Evolutionary conservation across 2,329 filamentous ascomycete genomes (phyloP).

Genomic region (Cordyceps farinosa): DNA sequence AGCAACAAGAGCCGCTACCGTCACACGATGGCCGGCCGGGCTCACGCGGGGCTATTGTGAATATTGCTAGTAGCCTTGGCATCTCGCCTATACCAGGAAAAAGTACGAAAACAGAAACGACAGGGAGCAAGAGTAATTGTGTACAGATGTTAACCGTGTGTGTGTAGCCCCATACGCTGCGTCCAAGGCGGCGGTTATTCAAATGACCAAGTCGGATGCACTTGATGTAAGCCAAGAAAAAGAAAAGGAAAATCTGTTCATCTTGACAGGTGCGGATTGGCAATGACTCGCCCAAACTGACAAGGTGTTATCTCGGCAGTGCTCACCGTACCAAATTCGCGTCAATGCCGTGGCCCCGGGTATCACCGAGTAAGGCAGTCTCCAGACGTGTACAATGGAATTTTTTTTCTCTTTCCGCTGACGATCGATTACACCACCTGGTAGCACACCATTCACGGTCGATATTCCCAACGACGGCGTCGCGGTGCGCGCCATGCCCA

Average conservation of each 20-base stretch:
- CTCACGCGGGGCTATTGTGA: slow-evolving; percentile 41
- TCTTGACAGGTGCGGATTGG: not conserved
- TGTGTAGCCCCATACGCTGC: slow-evolving; percentile 42
- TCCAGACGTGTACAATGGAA: not conserved
- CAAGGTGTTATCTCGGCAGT: slow-evolving; percentile 27
- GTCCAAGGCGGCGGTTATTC: slow-evolving; percentile 43
- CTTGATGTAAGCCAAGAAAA: slow-evolving; percentile 36
- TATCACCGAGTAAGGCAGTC: slow-evolving; percentile 36
- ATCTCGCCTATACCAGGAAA: slow-evolving; percentile 40
- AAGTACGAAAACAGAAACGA: slow-evolving; percentile 29
- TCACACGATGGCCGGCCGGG: slow-evolving; percentile 42
- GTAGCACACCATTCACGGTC: slow-evolving; percentile 40
- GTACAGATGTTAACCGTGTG: not conserved
- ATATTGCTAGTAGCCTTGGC: slow-evolving; percentile 42
- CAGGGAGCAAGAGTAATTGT: no score
- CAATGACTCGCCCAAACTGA: not conserved
- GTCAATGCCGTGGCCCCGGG: slow-evolving; percentile 46
- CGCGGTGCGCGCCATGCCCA: slow-evolving; percentile 32
- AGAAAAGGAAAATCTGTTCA: not conserved
- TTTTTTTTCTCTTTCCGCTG: not conserved
- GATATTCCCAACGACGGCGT: slow-evolving; percentile 33
- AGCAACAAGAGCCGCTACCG: slow-evolving; percentile 38
- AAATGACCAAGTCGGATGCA: slow-evolving; percentile 45
- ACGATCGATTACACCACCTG: not conserved
- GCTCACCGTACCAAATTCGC: slow-evolving; percentile 41